Evolutionary conservation across 208 protist genomes (phyloP).

Genomic region (Polymyxa betae): DNA sequence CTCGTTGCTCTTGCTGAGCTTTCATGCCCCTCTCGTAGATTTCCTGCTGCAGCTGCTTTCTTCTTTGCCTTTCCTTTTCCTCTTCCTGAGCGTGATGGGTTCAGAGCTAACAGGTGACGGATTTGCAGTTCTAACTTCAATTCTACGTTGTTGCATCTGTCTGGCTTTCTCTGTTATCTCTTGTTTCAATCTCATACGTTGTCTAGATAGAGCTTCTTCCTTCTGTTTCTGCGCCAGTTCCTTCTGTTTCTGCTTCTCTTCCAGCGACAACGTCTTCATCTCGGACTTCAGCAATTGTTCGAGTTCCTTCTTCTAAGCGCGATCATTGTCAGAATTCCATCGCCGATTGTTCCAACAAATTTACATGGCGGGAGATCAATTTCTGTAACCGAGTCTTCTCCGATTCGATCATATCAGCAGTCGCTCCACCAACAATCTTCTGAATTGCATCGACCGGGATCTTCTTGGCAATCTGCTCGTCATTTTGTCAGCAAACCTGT

Average conservation of each 20-base stretch:
- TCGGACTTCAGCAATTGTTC: slow-evolving; percentile 15
- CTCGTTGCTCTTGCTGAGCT: background rate
- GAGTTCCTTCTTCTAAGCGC: slow-evolving; percentile 52
- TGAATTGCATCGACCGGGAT: slow-evolving; percentile 18
- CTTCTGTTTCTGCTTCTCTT: slow-evolving; percentile 54
- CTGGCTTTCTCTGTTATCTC: background rate
- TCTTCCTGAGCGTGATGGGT: slow-evolving; percentile 36
- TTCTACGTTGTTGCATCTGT: background rate
- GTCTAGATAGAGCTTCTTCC: slow-evolving; percentile 15
- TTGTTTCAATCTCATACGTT: slow-evolving; percentile 31
- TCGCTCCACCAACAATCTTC: slow-evolving; percentile 49
- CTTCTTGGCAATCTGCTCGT: slow-evolving; percentile 16
- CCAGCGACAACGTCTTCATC: slow-evolving; percentile 5
- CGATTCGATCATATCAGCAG: slow-evolving; percentile 42
- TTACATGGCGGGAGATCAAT: background rate
- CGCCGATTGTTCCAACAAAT: background rate
- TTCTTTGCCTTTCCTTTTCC: slow-evolving; percentile 7
- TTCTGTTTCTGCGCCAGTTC: slow-evolving; percentile 40
- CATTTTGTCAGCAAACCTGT: background rate
- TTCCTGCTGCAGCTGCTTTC: slow-evolving; percentile 18
- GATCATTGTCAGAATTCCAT: background rate
- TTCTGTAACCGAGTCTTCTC: slow-evolving; percentile 43
- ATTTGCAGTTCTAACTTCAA: background rate
- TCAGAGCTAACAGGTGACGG: too few species aligned
- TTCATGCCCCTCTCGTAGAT: slow-evolving; percentile 11